Percentiles rank a stretch among this genome's conserved stretches.
phyloP scores from a whole-genome alignment of 768 basidiomycete species.

The Baorangia bicolor region DNA sequence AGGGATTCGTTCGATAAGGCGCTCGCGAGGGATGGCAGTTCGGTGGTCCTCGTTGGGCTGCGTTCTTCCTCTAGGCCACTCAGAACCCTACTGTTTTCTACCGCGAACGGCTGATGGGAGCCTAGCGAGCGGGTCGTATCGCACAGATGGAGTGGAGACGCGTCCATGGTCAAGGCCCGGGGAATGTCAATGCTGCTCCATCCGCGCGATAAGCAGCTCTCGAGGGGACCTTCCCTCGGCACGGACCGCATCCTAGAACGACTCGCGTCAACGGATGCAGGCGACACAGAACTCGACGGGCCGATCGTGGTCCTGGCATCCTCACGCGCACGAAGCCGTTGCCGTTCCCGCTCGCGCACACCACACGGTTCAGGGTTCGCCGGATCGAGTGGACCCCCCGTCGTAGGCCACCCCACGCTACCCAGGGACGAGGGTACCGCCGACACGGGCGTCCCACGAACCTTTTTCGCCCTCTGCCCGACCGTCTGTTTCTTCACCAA shows the following conservation, averaged over 20 bases:
- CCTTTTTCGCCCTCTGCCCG: not conserved
- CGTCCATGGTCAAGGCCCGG: not conserved
- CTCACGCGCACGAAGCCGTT: not conserved
- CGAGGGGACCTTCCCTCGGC: not conserved
- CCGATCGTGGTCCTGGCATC: not conserved
- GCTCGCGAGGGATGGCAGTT: conserved; percentile 18
- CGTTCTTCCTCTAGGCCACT: not conserved
- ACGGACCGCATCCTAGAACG: not conserved
- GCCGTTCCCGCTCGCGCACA: conserved; percentile 1
- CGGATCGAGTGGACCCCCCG: conserved; percentile 29
- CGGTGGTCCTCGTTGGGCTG: not conserved
- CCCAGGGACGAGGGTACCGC: not conserved
- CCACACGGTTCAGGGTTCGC: conserved; percentile 18
- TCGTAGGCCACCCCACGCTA: conserved; percentile 17
- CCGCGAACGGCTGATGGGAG: not conserved
- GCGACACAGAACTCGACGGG: not conserved
- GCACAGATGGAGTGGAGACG: not conserved
- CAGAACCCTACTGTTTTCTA: not conserved
- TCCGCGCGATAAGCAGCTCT: not conserved
- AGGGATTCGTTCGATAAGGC: conserved; percentile 20
- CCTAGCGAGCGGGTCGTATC: not conserved
- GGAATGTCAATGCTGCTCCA: not conserved
- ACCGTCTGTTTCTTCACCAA: not conserved
- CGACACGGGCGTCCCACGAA: not conserved
- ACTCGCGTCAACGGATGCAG: not conserved